phyloP scores from a whole-genome alignment of 2,329 filamentous ascomycete species.

The Mycosphaerella sp. region DNA sequence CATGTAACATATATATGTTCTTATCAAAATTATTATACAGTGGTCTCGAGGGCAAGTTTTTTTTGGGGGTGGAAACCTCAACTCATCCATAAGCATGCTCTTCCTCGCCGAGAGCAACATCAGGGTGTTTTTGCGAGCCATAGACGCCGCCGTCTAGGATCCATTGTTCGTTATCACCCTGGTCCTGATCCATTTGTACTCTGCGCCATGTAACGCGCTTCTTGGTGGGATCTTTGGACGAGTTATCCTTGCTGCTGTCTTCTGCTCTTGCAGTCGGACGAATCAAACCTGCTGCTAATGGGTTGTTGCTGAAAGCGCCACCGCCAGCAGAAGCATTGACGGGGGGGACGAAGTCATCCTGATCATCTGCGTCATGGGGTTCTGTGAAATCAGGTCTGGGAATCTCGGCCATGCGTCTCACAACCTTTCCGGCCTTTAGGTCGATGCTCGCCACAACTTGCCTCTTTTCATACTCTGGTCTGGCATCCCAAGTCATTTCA shows the following conservation, averaged over 20 bases:
- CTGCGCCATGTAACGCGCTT: slow-evolving; percentile 43
- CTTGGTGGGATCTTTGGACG: slow-evolving; percentile 22
- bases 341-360: slow-evolving; percentile 25
- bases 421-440: slow-evolving; percentile 68
- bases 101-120: slow-evolving; percentile 6
- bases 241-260: slow-evolving; percentile 49
- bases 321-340: slow-evolving; percentile 33
- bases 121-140: slow-evolving; percentile 28
- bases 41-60: no score
- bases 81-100: slow-evolving; percentile 15
- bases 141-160: slow-evolving; percentile 49
- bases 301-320: slow-evolving; percentile 64
- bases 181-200: slow-evolving; percentile 48
- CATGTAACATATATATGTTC: no score
- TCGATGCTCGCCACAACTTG: slow-evolving; percentile 80
- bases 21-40: no score
- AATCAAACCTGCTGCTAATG: slow-evolving; percentile 59
- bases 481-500: slow-evolving; percentile 79
- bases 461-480: slow-evolving; percentile 84
- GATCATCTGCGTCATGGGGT: slow-evolving; percentile 43
- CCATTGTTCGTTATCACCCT: slow-evolving; percentile 46
- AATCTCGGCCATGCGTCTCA: slow-evolving; percentile 60
- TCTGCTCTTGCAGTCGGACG: slow-evolving; percentile 53
- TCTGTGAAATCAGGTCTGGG: slow-evolving; percentile 50
- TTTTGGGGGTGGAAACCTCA: no score